A percentile compares a stretch with the other conserved stretches of the same genome.
These are phyloP conservation scores for Penicillium goetzii DNA, from an alignment of 495 filamentous ascomycete genomes.

Conservation along the genomic window DNA sequence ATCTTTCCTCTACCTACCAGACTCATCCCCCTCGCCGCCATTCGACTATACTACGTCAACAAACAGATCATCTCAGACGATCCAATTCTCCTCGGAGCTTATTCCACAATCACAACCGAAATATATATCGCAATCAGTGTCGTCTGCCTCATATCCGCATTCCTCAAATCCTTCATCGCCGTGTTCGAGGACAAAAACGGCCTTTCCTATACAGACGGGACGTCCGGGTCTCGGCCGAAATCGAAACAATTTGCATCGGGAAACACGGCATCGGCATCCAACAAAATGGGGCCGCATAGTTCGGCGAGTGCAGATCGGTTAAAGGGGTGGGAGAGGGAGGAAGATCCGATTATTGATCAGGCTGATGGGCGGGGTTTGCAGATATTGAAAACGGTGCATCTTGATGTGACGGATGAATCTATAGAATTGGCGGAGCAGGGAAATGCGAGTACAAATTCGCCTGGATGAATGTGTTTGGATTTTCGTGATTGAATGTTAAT, in stretches of 20 bases:
- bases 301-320: constrained; percentile 9
- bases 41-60: constrained; percentile 29
- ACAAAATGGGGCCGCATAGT: not conserved
- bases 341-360: constrained; percentile 19
- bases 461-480: not conserved
- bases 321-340: constrained; percentile 19
- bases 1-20: constrained; percentile 1
- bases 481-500: not conserved
- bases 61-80: constrained; percentile 24
- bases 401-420: constrained; percentile 22
- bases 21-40: constrained; percentile 32
- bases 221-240: constrained; percentile 14
- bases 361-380: constrained; percentile 15
- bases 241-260: not conserved
- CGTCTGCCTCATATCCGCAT: constrained; percentile 30
- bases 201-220: constrained; percentile 31
- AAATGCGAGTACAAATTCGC: not conserved
- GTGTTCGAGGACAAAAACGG: constrained; percentile 41
- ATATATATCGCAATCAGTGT: constrained; percentile 33
- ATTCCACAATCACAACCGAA: constrained; percentile 31
- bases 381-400: constrained; percentile 24
- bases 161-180: constrained; percentile 46
- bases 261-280: not conserved
- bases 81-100: constrained; percentile 29
- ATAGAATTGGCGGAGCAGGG: constrained; percentile 21